Percentiles rank a stretch among this genome's conserved stretches.
phyloP scores from a whole-genome alignment of 345 rosid genomes.

The Limnanthes douglasii region DNA sequence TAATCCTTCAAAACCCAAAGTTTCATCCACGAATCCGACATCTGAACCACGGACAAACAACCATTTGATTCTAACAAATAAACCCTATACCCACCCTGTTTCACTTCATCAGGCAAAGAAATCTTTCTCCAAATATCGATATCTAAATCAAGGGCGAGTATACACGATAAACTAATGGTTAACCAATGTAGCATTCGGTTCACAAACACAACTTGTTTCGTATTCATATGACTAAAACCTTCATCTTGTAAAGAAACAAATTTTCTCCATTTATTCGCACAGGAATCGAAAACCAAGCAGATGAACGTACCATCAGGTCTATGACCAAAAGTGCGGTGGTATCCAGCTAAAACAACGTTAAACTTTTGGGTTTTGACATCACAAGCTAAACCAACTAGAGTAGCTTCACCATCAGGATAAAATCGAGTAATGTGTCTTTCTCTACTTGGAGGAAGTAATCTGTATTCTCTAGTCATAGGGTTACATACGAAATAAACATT shows the following conservation, averaged over 20 bases:
- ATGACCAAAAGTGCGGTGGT: slow-evolving; percentile 68
- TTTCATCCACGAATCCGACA: slow-evolving; percentile 60
- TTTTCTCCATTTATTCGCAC: slow-evolving; percentile 65
- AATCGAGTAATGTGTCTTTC: slow-evolving; percentile 63
- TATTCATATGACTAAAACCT: slow-evolving; percentile 58
- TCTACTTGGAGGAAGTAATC: slow-evolving; percentile 45
- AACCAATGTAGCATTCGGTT: slow-evolving; percentile 73
- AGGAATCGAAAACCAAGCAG: slow-evolving; percentile 72
- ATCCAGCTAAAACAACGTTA: slow-evolving; percentile 64
- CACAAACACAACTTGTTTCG: slow-evolving; percentile 68
- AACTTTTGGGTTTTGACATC: slow-evolving; percentile 27
- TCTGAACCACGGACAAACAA: slow-evolving; percentile 53
- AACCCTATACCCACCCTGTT: slow-evolving; percentile 30
- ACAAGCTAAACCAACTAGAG: slow-evolving; percentile 69
- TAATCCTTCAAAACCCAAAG: slow-evolving; percentile 72
- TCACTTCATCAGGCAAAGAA: slow-evolving; percentile 47
- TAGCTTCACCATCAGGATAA: slow-evolving; percentile 75
- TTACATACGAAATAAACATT: slow-evolving; percentile 76
- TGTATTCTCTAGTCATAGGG: slow-evolving; percentile 64
- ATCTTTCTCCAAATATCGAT: slow-evolving; percentile 53
- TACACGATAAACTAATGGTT: slow-evolving; percentile 36
- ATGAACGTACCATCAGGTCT: slow-evolving; percentile 68
- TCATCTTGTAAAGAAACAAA: slow-evolving; percentile 49
- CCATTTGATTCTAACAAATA: slow-evolving; percentile 59
- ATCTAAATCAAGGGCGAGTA: slow-evolving; percentile 54